Percentiles rank a stretch among this genome's conserved stretches.
Conservation (phyloP, 139 green algal species). For the Picochlorum sp. region DNA sequence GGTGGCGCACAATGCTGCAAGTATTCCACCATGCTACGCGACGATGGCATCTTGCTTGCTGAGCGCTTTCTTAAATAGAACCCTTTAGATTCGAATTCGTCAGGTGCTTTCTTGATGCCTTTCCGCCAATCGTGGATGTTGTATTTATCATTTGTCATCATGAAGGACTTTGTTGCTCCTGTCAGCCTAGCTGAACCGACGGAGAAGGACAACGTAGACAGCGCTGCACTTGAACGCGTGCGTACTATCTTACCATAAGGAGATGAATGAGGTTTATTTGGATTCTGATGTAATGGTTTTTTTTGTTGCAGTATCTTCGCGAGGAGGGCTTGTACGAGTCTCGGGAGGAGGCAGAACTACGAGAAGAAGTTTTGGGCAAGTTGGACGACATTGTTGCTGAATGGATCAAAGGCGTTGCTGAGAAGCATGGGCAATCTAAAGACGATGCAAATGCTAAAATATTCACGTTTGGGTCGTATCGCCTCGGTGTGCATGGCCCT, state of each 20-base stretch:
- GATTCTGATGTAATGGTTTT: constrained; percentile 1
- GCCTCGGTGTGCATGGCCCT: constrained; percentile 88
- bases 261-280: too few relatives aligned
- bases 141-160: background rate
- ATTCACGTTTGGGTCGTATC: constrained; percentile 91
- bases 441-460: constrained; percentile 76
- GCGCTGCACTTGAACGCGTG: background rate
- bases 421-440: constrained; percentile 6
- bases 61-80: too few relatives aligned
- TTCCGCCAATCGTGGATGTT: too few relatives aligned
- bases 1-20: too few relatives aligned
- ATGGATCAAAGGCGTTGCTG: constrained; percentile 39
- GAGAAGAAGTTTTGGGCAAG: constrained; percentile 41
- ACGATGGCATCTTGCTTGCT: too few relatives aligned
- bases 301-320: constrained; percentile 28
- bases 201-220: constrained; percentile 2
- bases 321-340: constrained; percentile 36
- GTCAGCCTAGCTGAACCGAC: constrained; percentile 18
- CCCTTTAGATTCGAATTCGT: too few relatives aligned
- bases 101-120: too few relatives aligned
- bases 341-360: constrained; percentile 26
- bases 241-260: constrained; percentile 3
- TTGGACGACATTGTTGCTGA: constrained; percentile 36
- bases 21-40: too few relatives aligned
- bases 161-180: constrained; percentile 24